phyloP scores from a whole-genome alignment of 1,139 yeast species.

The Lizanozyma gosingica region DNA sequence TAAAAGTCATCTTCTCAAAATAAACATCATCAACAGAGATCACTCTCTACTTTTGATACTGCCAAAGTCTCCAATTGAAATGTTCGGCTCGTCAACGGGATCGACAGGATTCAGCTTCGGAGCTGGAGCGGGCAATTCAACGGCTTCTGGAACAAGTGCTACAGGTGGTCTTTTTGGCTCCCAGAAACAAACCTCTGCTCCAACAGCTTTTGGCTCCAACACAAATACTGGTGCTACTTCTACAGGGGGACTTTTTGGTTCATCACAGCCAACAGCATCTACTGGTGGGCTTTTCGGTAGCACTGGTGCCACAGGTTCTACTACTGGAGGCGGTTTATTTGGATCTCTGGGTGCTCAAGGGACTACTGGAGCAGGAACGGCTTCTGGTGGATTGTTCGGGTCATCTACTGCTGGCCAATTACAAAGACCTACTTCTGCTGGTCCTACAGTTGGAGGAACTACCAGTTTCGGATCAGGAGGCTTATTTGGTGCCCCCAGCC shows the following conservation, averaged over 20 bases:
- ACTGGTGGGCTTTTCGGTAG: slow-evolving; percentile 25
- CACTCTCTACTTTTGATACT: slow-evolving; percentile 31
- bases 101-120: not conserved
- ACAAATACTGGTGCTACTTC: slow-evolving; percentile 12
- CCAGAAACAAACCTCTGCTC: slow-evolving; percentile 8
- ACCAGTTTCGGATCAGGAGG: slow-evolving; percentile 4
- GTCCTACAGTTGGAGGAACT: slow-evolving; percentile 1
- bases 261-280: slow-evolving; percentile 7
- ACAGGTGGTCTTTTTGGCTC: slow-evolving; percentile 22
- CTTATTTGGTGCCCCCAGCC: slow-evolving; percentile 12
- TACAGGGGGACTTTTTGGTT: slow-evolving; percentile 15
- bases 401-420: slow-evolving; percentile 10
- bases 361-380: slow-evolving; percentile 5
- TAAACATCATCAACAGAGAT: slow-evolving; percentile 42
- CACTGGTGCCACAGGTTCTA: slow-evolving; percentile 5
- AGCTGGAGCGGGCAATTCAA: too few species aligned
- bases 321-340: slow-evolving; percentile 5
- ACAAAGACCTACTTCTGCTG: not conserved
- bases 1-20: not conserved
- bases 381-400: slow-evolving; percentile 7
- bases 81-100: not conserved
- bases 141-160: slow-evolving; percentile 12
- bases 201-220: slow-evolving; percentile 13
- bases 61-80: slow-evolving; percentile 38
- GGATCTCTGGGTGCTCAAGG: slow-evolving; percentile 5